Percentiles rank a stretch among this genome's conserved stretches.
Conservation (phyloP, 2,329 filamentous ascomycete species). For the Lachnellula occidentalis region DNA sequence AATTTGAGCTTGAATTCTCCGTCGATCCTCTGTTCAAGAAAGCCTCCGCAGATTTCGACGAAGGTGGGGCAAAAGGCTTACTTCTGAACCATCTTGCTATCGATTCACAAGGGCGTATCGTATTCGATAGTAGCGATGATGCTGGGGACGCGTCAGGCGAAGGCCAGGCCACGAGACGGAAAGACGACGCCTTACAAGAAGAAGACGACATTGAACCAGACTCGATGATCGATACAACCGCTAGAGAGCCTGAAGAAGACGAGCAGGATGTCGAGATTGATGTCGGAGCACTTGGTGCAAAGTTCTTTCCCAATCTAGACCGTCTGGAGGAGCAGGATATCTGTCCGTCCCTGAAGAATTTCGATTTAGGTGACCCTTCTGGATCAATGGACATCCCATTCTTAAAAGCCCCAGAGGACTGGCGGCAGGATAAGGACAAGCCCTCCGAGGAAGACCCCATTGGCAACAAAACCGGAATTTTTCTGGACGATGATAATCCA, state of each 20-base stretch:
- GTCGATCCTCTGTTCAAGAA: slow-evolving; percentile 99
- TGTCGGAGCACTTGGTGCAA: slow-evolving; percentile 64
- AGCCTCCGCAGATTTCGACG: slow-evolving; percentile 95
- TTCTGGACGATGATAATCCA: slow-evolving; percentile 81
- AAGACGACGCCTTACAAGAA: slow-evolving; percentile 61
- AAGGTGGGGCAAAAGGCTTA: slow-evolving; percentile 92
- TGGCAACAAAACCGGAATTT: slow-evolving; percentile 70
- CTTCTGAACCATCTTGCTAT: slow-evolving; percentile 96
- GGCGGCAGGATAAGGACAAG: slow-evolving; percentile 65
- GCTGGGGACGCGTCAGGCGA: slow-evolving; percentile 46
- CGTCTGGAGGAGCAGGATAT: slow-evolving; percentile 81
- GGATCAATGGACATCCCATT: slow-evolving; percentile 87
- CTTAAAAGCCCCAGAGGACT: slow-evolving; percentile 81
- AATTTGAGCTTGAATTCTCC: slow-evolving; percentile 93
- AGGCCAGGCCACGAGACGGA: slow-evolving; percentile 25
- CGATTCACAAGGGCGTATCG: slow-evolving; percentile 83
- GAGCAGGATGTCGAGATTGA: slow-evolving; percentile 70
- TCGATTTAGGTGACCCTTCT: slow-evolving; percentile 82
- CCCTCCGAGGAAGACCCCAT: slow-evolving; percentile 44
- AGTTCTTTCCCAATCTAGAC: slow-evolving; percentile 80
- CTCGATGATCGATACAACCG: slow-evolving; percentile 30
- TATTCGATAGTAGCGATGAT: slow-evolving; percentile 98
- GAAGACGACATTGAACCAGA: slow-evolving; percentile 37
- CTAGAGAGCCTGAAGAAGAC: slow-evolving; percentile 40
- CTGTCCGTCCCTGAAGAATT: slow-evolving; percentile 89